Base-by-base conservation (phyloP, 371 early-diverging fungal species). In the Parasitella parasitica region DNA sequence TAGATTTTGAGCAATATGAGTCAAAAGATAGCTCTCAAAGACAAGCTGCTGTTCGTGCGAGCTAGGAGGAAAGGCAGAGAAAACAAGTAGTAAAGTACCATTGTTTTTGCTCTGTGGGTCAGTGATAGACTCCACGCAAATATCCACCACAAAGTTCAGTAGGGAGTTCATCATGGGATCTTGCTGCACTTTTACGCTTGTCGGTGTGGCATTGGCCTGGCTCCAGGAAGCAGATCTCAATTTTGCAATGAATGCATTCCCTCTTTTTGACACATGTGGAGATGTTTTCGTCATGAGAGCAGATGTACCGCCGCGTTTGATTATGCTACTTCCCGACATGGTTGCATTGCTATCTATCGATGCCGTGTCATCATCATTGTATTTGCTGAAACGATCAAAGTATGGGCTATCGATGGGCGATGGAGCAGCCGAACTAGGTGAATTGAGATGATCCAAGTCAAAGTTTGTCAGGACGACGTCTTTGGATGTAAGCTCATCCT, bases 11-110 rank as follows among this genome's bases (percentile, higher is more conserved):
- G 80, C 64, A 36, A 89, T 76, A 38, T 89, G 86, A 6, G 78
- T 80, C 43, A 86, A 69, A 4, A 89, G 41, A 56, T 81, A 86
- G 43, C 83, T 86, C 58, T 82, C 83, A 63, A 85, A 85, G 24
- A 56, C 52, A 53, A 80, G 62, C 28, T 80, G 77, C 20, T 75
- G 64, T 15, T 77, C 81, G 24, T 68, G 66, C 0, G 64, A 59
- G 12, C 77, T 80, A 6, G 81, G 77, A 12, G 81, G 78, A 15
- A 66, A 76, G 3, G 70, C 65, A 61, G 68, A 75, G 18, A 89
- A 57, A 1, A 86, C 74, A 2, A 76, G 28, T 15, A 75, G 69
- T n/a, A 89, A 61, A 0, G 73, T 82, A 13, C 65, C 43, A 43
- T 85, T 43, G 0, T 75, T 66, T 15, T 84, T 84, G 28, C 64